Percentiles rank a stretch among this genome's conserved stretches.
phyloP scores from a whole-genome alignment of 2,329 filamentous ascomycete species.

The Macrophomina pseudophaseolina region DNA sequence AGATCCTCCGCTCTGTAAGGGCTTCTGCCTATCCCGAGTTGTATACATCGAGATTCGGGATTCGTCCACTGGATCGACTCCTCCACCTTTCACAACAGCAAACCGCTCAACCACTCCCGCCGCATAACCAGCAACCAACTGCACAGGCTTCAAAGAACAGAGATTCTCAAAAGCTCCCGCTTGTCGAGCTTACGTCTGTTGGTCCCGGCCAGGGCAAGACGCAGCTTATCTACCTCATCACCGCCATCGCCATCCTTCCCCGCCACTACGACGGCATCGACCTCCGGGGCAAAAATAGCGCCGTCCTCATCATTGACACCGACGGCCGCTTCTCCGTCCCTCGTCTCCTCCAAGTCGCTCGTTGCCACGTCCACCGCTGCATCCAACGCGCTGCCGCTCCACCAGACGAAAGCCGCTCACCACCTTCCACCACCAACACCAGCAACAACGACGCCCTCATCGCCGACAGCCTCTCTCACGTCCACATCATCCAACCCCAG shows the following conservation, averaged over 20 bases:
- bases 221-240: constrained; percentile 62
- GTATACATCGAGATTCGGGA: constrained; percentile 42
- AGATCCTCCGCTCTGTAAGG: constrained; percentile 50
- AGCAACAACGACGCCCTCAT: constrained; percentile 38
- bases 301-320: constrained; percentile 62
- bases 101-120: constrained; percentile 26
- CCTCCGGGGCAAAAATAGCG: constrained; percentile 53
- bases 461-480: constrained; percentile 53
- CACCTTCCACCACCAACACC: not conserved
- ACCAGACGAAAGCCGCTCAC: not conserved
- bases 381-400: not conserved
- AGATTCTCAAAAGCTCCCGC: constrained; percentile 35
- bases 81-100: constrained; percentile 31
- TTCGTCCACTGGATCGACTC: constrained; percentile 54
- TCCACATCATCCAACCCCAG: constrained; percentile 64
- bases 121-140: constrained; percentile 27
- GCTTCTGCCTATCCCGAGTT: constrained; percentile 31
- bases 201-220: constrained; percentile 62
- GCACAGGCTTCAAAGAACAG: not conserved
- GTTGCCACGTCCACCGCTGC: constrained; percentile 31
- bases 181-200: constrained; percentile 61
- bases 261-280: constrained; percentile 33
- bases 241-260: constrained; percentile 58
- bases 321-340: constrained; percentile 59
- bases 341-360: constrained; percentile 51